phyloP scores from a whole-genome alignment of 2,329 filamentous ascomycete genomes.

The Penicillium concentricum region DNA sequence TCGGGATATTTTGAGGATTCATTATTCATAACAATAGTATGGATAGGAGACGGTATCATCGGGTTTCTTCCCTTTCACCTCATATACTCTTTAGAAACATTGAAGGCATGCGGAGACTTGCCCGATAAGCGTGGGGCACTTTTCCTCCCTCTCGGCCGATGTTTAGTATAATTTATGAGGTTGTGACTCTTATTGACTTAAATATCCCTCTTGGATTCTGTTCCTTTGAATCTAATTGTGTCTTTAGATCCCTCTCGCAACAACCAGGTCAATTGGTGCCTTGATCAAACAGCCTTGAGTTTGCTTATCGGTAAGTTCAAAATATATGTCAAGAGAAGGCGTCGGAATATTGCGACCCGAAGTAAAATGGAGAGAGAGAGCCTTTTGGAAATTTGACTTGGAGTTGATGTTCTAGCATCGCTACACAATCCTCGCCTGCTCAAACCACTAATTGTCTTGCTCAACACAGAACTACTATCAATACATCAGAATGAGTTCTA shows the following conservation, averaged over 20 bases:
- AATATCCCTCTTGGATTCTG: not conserved
- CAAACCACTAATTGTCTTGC: not conserved
- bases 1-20: not conserved
- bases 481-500: slow-evolving; percentile 22
- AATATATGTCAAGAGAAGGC: slow-evolving; percentile 5
- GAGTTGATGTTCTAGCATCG: not conserved
- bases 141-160: slow-evolving; percentile 15
- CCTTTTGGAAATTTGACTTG: not conserved
- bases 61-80: too few species aligned
- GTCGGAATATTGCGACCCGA: slow-evolving; percentile 3
- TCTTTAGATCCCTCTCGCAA: not conserved
- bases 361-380: not conserved
- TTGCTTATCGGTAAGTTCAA: slow-evolving; percentile 15
- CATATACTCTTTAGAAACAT: too few species aligned
- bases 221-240: not conserved
- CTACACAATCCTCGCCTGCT: not conserved
- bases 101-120: too few species aligned
- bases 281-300: slow-evolving; percentile 1
- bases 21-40: not conserved
- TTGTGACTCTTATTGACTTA: slow-evolving; percentile 5
- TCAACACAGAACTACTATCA: not conserved
- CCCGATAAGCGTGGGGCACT: slow-evolving; percentile 13
- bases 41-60: too few species aligned
- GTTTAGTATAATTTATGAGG: slow-evolving; percentile 4
- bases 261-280: not conserved